Percentiles rank a stretch among this genome's conserved stretches.
Conservation (phyloP, 495 filamentous ascomycete genomes). For the Podospora australis region DNA sequence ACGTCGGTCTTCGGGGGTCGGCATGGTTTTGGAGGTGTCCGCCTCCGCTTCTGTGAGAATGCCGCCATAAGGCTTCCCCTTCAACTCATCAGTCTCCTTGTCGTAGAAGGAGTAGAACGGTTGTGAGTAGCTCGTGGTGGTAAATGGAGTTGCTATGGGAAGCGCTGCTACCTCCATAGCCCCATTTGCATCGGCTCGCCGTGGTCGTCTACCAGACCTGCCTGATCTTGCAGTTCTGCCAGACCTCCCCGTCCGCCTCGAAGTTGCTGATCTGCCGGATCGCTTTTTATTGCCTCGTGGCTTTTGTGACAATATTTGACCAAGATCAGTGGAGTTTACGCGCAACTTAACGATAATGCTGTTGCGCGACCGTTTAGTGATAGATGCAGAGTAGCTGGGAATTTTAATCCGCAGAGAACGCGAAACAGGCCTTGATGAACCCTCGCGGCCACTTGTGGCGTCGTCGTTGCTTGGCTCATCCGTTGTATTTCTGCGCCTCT, state of each 20-base stretch:
- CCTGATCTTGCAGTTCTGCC: conserved; percentile 2
- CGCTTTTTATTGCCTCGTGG: conserved; percentile 46
- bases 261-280: conserved; percentile 10
- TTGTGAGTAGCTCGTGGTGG: conserved; percentile 49
- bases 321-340: conserved; percentile 52
- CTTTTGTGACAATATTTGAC: conserved; percentile 48
- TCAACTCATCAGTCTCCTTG: conserved; percentile 79
- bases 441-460: conserved; percentile 20
- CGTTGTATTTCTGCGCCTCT: conserved; percentile 36
- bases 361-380: conserved; percentile 34
- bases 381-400: conserved; percentile 13
- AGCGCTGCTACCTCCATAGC: conserved; percentile 9
- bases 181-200: conserved; percentile 12
- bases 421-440: conserved; percentile 28
- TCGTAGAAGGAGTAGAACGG: conserved; percentile 82
- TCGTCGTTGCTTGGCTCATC: conserved; percentile 32
- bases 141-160: conserved; percentile 39
- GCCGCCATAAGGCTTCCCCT: conserved; percentile 92
- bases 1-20: conserved; percentile 68
- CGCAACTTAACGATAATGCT: conserved; percentile 44
- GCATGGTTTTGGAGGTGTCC: conserved; percentile 83
- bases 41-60: conserved; percentile 85
- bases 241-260: not conserved
- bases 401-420: conserved; percentile 38
- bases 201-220: conserved; percentile 10